These are phyloP conservation scores for Lasiosphaeria ovina DNA, from an alignment of 495 filamentous ascomycete species.

Conservation along the genomic window DNA sequence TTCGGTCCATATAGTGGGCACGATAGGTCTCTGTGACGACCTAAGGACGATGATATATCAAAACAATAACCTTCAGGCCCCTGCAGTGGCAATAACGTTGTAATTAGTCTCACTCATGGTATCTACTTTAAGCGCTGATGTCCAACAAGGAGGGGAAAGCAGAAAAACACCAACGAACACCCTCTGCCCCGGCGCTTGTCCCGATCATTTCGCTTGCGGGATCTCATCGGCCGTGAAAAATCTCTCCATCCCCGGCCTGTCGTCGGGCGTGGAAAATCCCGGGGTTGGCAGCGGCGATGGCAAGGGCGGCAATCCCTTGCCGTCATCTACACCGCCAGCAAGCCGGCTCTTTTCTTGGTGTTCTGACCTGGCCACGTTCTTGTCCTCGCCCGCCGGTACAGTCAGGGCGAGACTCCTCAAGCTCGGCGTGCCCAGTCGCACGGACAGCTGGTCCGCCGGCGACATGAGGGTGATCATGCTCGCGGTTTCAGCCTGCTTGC, in stretches of 20 bases:
- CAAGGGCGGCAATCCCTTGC: conserved; percentile 5
- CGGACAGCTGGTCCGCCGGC: conserved; percentile 20
- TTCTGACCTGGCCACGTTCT: neutral
- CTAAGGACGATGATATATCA: no score
- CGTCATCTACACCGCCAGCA: neutral
- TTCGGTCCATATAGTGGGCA: no score
- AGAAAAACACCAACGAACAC: no score
- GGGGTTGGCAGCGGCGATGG: conserved; percentile 11
- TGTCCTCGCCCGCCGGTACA: conserved; percentile 4
- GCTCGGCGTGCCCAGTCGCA: conserved; percentile 22
- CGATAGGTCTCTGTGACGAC: no score
- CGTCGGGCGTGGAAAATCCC: neutral
- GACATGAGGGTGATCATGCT: conserved; percentile 54
- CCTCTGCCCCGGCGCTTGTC: no score
- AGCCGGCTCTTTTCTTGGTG: no score
- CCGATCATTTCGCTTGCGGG: conserved; percentile 7
- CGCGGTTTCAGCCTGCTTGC: conserved; percentile 45
- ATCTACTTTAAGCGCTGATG: no score
- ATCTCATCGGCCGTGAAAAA: conserved; percentile 43
- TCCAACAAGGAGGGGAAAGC: no score
- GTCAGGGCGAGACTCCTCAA: conserved; percentile 13
- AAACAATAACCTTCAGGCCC: no score
- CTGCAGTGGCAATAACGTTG: no score
- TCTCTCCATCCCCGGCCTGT: conserved; percentile 39
- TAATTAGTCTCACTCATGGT: no score